Evolutionary conservation across 176 grass and related monocot genomes (phyloP).

Genomic region (Cenchrus americanus): DNA sequence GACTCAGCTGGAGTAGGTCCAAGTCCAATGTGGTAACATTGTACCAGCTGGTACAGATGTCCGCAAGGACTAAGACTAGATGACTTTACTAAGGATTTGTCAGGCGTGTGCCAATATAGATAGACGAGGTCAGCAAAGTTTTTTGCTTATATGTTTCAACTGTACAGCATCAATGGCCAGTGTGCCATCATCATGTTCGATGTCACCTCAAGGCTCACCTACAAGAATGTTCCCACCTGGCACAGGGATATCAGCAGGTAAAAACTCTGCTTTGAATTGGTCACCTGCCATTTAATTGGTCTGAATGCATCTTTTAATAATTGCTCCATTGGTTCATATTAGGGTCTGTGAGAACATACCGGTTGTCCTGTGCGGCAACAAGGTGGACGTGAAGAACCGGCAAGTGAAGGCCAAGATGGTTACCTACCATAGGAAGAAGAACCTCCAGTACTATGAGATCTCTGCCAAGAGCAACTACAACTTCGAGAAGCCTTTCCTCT

Average conservation of each 20-base stretch:
- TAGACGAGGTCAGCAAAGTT: background rate
- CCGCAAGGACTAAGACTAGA: background rate
- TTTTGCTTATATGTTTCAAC: conserved; percentile 4
- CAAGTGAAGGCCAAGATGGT: conserved; percentile 81
- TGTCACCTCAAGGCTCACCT: conserved; percentile 66
- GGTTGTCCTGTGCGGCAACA: conserved; percentile 78
- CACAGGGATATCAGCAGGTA: conserved; percentile 77
- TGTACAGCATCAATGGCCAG: conserved; percentile 68
- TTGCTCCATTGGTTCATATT: background rate
- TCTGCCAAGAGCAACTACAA: conserved; percentile 94
- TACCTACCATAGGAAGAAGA: conserved; percentile 85
- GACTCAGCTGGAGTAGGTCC: background rate
- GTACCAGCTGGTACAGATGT: background rate
- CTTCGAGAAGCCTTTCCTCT: conserved; percentile 87
- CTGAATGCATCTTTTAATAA: background rate
- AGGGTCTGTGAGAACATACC: conserved; percentile 78
- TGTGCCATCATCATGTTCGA: conserved; percentile 85
- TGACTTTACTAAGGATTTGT: conserved; percentile 6
- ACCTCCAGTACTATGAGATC: conserved; percentile 83
- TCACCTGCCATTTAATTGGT: background rate
- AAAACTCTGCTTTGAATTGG: background rate
- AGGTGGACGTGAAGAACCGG: conserved; percentile 78
- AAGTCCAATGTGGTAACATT: background rate
- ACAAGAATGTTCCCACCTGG: conserved; percentile 80
- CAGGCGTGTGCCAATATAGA: background rate